These are phyloP conservation scores for Tolypocladium paradoxum DNA, from an alignment of 2,329 filamentous ascomycete genomes.

Conservation along the genomic window DNA sequence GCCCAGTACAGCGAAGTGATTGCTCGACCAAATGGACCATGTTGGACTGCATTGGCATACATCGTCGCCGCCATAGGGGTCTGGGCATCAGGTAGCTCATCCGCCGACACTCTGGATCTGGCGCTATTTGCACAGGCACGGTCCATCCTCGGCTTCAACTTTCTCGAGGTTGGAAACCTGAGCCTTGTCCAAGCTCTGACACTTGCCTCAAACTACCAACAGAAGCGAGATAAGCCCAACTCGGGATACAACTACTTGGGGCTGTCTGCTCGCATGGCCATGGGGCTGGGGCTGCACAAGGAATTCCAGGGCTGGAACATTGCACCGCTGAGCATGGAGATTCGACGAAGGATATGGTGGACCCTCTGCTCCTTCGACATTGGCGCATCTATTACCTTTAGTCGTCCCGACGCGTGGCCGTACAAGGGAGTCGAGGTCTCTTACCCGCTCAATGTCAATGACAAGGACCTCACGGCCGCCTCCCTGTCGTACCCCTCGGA, in stretches of 20 bases:
- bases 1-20: constrained; percentile 23
- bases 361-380: constrained; percentile 32
- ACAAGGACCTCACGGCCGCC: constrained; percentile 25
- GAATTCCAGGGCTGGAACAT: constrained; percentile 25
- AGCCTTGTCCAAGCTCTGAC: constrained; percentile 33
- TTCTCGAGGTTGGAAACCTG: constrained; percentile 33
- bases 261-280: constrained; percentile 36
- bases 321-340: constrained; percentile 22
- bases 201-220: constrained; percentile 35
- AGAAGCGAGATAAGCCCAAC: constrained; percentile 39
- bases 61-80: constrained; percentile 27
- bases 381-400: constrained; percentile 36
- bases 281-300: constrained; percentile 38
- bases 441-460: constrained; percentile 32
- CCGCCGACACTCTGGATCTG: constrained; percentile 11
- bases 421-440: constrained; percentile 30
- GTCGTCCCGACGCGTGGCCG: constrained; percentile 29
- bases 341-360: constrained; percentile 26
- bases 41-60: constrained; percentile 19
- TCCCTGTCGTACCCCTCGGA: constrained; percentile 21
- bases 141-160: constrained; percentile 27
- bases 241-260: constrained; percentile 42
- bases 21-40: constrained; percentile 17
- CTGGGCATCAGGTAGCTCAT: constrained; percentile 16
- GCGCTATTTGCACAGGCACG: constrained; percentile 18